Conservation (phyloP, 2,329 filamentous ascomycete species). For the Nemania serpens region DNA sequence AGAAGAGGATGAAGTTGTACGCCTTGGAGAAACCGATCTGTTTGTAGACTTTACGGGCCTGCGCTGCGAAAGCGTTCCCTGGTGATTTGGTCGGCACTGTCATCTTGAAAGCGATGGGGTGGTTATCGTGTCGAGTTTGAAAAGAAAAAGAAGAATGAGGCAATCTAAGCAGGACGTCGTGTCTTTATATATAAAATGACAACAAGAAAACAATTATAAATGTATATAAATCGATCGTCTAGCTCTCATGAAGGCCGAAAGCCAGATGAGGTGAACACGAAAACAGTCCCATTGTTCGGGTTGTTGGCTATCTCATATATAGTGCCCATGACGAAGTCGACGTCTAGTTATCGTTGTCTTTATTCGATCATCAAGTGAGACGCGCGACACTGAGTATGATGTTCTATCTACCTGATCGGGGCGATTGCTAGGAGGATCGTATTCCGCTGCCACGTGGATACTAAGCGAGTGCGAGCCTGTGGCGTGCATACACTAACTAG, state of each 20-base stretch:
- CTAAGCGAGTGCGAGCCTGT: constrained; percentile 16
- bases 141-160: not conserved
- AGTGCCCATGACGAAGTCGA: not conserved
- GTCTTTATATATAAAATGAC: not conserved
- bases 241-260: not conserved
- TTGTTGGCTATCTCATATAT: not conserved
- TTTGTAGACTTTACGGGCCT: constrained; percentile 46
- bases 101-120: constrained; percentile 5
- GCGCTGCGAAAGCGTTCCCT: constrained; percentile 23
- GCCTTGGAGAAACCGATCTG: constrained; percentile 59
- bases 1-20: constrained; percentile 62
- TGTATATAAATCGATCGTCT: too few relatives aligned
- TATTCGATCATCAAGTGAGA: not conserved
- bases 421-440: too few relatives aligned
- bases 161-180: too few relatives aligned
- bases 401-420: too few relatives aligned
- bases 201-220: not conserved
- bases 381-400: too few relatives aligned
- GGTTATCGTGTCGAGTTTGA: not conserved
- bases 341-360: not conserved
- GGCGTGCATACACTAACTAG: too few relatives aligned
- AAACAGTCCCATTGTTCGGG: not conserved
- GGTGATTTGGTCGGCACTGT: constrained; percentile 1
- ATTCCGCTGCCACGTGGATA: not conserved
- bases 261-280: not conserved